These are phyloP conservation scores for Zygosaccharomyces kombuchaensis DNA, from an alignment of 805 yeast genomes.

Conservation along the genomic window DNA sequence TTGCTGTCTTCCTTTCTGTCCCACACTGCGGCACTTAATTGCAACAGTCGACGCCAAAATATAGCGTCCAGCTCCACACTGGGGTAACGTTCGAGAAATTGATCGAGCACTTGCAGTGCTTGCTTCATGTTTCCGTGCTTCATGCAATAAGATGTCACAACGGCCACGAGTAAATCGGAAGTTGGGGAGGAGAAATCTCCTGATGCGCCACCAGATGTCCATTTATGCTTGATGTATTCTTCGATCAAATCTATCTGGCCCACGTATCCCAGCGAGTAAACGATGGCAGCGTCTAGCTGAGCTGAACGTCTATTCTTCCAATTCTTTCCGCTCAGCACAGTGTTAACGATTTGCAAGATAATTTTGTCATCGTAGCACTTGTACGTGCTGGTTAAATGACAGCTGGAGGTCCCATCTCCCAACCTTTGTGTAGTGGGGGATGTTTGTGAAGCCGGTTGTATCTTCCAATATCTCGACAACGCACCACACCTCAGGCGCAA, in stretches of 20 bases:
- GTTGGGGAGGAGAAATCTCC: conserved; percentile 13
- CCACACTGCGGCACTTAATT: conserved; percentile 20
- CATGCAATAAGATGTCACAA: conserved; percentile 21
- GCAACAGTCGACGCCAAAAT: conserved; percentile 29
- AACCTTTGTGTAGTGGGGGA: conserved; percentile 1
- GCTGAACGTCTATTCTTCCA: conserved; percentile 9
- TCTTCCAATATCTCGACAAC: conserved; percentile 20
- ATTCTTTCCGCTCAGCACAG: conserved; percentile 10
- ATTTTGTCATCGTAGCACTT: conserved; percentile 14
- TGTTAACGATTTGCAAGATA: conserved; percentile 15
- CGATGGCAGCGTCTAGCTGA: conserved; percentile 22
- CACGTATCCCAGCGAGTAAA: conserved; percentile 26
- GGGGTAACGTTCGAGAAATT: conserved; percentile 21
- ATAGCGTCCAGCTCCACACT: conserved; percentile 16
- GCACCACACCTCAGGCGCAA: conserved; percentile 31
- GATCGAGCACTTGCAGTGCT: conserved; percentile 18
- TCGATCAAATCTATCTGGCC: conserved; percentile 19
- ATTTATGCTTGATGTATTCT: conserved; percentile 16
- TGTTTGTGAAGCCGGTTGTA: background rate
- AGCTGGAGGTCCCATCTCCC: conserved; percentile 6
- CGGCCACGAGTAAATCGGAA: conserved; percentile 20
- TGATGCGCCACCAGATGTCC: conserved; percentile 15
- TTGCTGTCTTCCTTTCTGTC: conserved; percentile 14
- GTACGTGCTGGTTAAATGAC: conserved; percentile 9
- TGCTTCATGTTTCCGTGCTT: conserved; percentile 14